phyloP scores from a whole-genome alignment of 495 filamentous ascomycete genomes.

The Astrothelium macrocarpum region DNA sequence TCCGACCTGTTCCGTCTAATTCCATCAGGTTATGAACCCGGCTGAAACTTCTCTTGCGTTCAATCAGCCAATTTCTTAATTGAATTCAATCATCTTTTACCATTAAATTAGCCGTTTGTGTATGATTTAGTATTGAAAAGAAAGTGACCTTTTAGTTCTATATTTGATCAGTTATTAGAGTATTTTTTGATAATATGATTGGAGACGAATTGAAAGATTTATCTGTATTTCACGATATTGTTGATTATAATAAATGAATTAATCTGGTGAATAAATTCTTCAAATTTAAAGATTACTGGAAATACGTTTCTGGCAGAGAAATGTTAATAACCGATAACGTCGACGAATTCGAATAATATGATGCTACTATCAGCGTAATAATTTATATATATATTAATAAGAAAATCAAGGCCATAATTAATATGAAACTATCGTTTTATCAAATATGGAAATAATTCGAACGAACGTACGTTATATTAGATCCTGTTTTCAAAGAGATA shows the following conservation, averaged over 20 bases:
- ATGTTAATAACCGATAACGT: not conserved
- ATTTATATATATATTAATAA: not conserved
- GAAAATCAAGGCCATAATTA: not conserved
- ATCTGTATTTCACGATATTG: not conserved
- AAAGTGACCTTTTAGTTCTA: not conserved
- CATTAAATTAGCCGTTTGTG: not conserved
- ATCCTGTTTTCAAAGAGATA: not conserved
- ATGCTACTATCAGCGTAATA: not conserved
- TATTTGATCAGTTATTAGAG: not conserved
- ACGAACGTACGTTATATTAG: not conserved
- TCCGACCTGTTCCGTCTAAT: too few species aligned
- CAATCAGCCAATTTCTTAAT: too few species aligned
- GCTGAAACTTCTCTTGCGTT: not conserved
- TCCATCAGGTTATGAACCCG: not conserved
- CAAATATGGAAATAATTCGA: not conserved
- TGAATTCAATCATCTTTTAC: too few species aligned
- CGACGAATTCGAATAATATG: not conserved
- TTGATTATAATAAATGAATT: not conserved
- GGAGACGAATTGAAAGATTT: not conserved
- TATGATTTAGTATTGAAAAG: not conserved
- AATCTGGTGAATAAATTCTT: not conserved
- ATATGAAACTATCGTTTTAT: not conserved
- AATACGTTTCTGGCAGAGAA: not conserved
- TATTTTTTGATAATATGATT: not conserved
- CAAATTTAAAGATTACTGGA: not conserved